Evolutionary conservation across 805 yeast genomes (phyloP), one percentile per base, ranked within the genome.

Genomic region (Ogataea henricii): DNA sequence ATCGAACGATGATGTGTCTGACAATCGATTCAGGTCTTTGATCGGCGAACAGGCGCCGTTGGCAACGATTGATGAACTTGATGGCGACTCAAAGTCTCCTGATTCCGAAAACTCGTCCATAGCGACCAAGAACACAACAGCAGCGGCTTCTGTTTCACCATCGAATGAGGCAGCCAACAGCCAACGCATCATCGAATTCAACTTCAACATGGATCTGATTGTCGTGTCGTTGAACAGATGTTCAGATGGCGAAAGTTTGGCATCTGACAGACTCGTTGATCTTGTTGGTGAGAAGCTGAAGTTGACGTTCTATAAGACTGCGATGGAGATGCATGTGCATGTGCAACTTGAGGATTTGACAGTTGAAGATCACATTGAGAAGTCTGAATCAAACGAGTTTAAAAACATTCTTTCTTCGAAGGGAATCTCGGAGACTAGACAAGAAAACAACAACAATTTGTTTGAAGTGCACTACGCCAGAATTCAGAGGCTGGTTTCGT

Each of bases 281-380:
- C 60, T 94, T 38, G 65, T 84, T 17, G 87, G 96, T 16, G 86
- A 86, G 40, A 69, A 78, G 3, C 75, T 91, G 40, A 69, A 69
- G 21, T 65, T 94, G 29, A 70, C 71, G n/a, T 82, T 86, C 52
- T 80, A 67, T 64, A 84, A 77, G 52, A 82, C 86, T 1, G 71
- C 72, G 0, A 72, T 68, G 41, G 85, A 78, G 36, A 79, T 90
- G 83, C 77, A 78, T 51, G 78, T 90, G 4, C 82, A 84, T 51
- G 65, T 92, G 34, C 63, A 72, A 1, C 75, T 94, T 33, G 75
- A 78, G 2, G 88, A 87, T 42, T 71, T 94, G 30, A 76, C 81
- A 29, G 67, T 94, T 21, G 81, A 87, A 36, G 98, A 94, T 63
- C 83, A 79, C 62, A 79, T 89, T 39, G 91, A 85, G 50, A 70